phyloP scores from a whole-genome alignment of 2,329 filamentous ascomycete genomes.

The Stagonosporopsis vannaccii region DNA sequence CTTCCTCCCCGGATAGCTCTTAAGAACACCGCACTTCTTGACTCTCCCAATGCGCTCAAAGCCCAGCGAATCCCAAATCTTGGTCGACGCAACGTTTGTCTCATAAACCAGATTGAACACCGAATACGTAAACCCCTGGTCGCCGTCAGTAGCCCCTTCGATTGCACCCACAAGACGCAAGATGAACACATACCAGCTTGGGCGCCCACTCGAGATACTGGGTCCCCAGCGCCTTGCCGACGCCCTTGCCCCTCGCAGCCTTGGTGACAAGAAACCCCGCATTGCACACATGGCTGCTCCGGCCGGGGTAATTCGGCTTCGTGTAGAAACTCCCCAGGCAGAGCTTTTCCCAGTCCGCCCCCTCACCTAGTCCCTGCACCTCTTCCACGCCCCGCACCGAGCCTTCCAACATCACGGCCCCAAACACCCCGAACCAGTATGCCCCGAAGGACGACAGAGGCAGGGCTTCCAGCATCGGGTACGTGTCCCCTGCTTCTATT shows the following conservation, averaged over 20 bases:
- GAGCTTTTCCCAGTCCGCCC: constrained; percentile 67
- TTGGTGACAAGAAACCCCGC: constrained; percentile 53
- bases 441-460: constrained; percentile 72
- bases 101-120: constrained; percentile 92
- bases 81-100: constrained; percentile 81
- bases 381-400: constrained; percentile 62
- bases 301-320: constrained; percentile 86
- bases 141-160: not conserved
- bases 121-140: constrained; percentile 78
- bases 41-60: constrained; percentile 87
- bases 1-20: constrained; percentile 18
- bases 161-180: no score
- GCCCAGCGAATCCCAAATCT: constrained; percentile 59
- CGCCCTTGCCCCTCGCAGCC: constrained; percentile 49
- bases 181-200: constrained; percentile 46
- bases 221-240: constrained; percentile 53
- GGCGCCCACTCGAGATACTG: constrained; percentile 55
- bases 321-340: constrained; percentile 82
- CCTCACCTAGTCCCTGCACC: constrained; percentile 24
- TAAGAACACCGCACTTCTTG: constrained; percentile 43
- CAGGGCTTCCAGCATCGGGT: constrained; percentile 81
- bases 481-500: constrained; percentile 86
- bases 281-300: constrained; percentile 84
- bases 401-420: constrained; percentile 81
- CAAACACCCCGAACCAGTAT: constrained; percentile 90